Evolutionary conservation across 1,284 basidiomycete species (phyloP), one percentile per base, ranked within the genome.

Genomic region (Rhodotorula sp.): DNA sequence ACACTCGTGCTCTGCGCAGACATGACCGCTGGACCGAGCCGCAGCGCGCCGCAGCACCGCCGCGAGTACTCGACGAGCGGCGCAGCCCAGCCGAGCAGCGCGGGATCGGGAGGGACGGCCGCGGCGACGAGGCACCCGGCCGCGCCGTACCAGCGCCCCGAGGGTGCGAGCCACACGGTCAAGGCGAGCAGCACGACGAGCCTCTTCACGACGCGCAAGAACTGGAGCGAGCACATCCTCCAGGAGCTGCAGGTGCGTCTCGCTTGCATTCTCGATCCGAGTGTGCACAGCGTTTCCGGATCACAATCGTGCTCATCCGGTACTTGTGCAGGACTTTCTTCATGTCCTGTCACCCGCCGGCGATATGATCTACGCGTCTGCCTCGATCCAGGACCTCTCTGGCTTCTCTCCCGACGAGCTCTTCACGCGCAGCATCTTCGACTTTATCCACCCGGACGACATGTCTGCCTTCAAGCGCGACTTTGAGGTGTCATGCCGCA

Each of bases 201-300:
- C 77, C 90, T 93, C 79, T 93, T 93, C 79, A 91, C 90, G 0
- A 91, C 90, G 79, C 84, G 91, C 71, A 92, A 92, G 81, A 87
- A 89, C 71, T 93, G 91, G 91, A 88, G 88, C 16, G 91, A 93
- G 80, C 84, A 92, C n/a, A 84, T 92, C 54, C 82, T 91, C 71
- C 85, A 87, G 3, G 91, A 92, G 78, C 85, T 91, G 56, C 87
- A 89, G 58, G 74, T 74, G 23, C 56, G 74, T 55, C n/a, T 23
- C 27, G 10, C 19, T 25, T 9, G 19, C 34, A 9, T 25, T 8
- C 8, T 17, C 23, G 7, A 7, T n/a, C 48, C 42, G 25, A n/a
- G 19, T 34, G 25, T 19, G 54, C 46, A 25, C 16, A 45, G 13
- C 25, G 34, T 10, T 23, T 1, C 27, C 8, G 1, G 16, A 19